Percentiles rank a stretch among this genome's conserved stretches.
phyloP scores from a whole-genome alignment of 2,329 filamentous ascomycete genomes.

The Celoporthe dispersa region DNA sequence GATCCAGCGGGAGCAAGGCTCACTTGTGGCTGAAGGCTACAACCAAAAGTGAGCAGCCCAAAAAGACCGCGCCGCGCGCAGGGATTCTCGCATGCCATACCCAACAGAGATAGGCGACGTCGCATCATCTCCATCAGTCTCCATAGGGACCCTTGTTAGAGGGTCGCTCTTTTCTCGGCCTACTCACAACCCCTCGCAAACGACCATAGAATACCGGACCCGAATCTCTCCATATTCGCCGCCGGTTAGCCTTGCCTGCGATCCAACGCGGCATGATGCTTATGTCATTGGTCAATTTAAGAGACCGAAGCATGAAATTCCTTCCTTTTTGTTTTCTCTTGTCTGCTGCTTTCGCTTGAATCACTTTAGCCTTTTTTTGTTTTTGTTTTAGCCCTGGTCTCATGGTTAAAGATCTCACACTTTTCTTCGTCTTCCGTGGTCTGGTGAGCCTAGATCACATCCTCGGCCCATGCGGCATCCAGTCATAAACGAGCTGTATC shows the following conservation, averaged over 20 bases:
- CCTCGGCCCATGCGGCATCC: background rate
- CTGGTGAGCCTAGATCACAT: background rate
- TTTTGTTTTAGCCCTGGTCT: background rate
- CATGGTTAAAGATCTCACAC: background rate
- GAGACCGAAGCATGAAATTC: background rate
- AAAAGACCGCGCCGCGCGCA: background rate
- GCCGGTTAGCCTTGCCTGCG: background rate
- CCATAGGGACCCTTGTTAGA: background rate
- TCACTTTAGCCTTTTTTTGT: background rate
- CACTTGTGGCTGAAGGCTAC: background rate
- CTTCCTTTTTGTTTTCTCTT: background rate
- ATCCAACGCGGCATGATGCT: background rate
- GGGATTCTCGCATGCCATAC: conserved; percentile 13
- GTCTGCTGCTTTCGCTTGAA: background rate
- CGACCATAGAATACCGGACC: background rate
- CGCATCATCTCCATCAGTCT: background rate
- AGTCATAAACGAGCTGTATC: background rate
- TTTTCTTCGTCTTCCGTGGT: background rate
- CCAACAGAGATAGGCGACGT: background rate
- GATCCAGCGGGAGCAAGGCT: conserved; percentile 4
- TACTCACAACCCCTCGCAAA: background rate
- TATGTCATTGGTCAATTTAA: background rate
- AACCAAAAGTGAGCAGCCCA: background rate
- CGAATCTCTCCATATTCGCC: background rate
- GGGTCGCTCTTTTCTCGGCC: conserved; percentile 3